Percentiles rank a stretch among this genome's conserved stretches.
Evolutionary conservation across 805 yeast species (phyloP).

Genomic region (Allodekkera sacchari): DNA sequence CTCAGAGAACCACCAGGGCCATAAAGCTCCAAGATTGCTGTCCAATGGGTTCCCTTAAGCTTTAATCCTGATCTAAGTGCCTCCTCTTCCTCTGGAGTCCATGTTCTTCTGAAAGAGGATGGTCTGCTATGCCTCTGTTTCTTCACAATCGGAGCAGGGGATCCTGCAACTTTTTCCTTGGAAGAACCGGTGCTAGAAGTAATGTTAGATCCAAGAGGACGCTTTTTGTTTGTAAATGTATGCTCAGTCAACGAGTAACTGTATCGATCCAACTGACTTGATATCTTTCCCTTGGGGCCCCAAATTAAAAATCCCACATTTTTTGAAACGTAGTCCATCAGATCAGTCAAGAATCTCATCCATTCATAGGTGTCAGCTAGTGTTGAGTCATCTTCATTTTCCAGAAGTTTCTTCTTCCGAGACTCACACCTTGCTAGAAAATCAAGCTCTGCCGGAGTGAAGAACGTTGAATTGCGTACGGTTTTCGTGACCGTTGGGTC

Average conservation of each 20-base stretch:
- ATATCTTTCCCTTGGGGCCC: constrained; percentile 41
- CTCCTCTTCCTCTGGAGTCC: constrained; percentile 86
- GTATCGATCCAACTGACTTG: constrained; percentile 15
- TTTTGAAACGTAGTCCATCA: constrained; percentile 70
- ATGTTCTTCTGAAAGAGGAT: constrained; percentile 47
- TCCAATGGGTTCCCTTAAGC: constrained; percentile 88
- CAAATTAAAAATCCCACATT: constrained; percentile 65
- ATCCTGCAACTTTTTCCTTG: too few species aligned
- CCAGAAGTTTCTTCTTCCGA: constrained; percentile 54
- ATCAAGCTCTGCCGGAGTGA: constrained; percentile 74
- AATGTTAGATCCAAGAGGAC: too few species aligned
- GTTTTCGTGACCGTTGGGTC: constrained; percentile 16
- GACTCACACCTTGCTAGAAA: constrained; percentile 67
- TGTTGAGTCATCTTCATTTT: constrained; percentile 36
- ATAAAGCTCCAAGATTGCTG: constrained; percentile 78
- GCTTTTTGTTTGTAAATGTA: too few species aligned
- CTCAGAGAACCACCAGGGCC: constrained; percentile 89
- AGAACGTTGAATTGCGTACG: constrained; percentile 22
- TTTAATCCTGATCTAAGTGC: constrained; percentile 77
- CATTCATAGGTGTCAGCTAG: constrained; percentile 75
- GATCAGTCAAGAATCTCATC: constrained; percentile 71
- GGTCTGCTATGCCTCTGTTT: constrained; percentile 19
- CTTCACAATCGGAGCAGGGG: constrained; percentile 7
- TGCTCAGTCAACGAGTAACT: too few species aligned
- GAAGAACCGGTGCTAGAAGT: too few species aligned